These are phyloP conservation scores for Colletotrichum sidae DNA, from an alignment of 2,329 filamentous ascomycete genomes.

Conservation along the genomic window DNA sequence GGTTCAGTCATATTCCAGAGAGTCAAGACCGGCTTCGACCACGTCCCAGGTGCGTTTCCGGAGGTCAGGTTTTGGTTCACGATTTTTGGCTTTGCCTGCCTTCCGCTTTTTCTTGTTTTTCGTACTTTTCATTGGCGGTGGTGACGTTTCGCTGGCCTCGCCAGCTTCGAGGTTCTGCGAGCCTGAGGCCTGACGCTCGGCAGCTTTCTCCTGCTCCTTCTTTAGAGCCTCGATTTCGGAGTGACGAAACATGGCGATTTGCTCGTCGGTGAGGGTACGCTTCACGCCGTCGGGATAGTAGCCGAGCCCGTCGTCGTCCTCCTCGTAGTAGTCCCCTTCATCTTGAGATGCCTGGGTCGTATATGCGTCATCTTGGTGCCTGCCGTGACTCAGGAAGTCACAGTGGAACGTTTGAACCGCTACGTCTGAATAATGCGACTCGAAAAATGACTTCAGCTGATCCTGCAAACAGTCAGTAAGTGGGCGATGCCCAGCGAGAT, in stretches of 20 bases:
- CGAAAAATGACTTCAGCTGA: constrained; percentile 69
- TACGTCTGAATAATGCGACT: constrained; percentile 66
- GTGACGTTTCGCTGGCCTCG: constrained; percentile 40
- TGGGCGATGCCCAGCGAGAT: background rate
- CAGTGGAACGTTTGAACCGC: constrained; percentile 59
- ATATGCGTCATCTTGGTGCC: constrained; percentile 40
- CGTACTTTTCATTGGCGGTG: constrained; percentile 30
- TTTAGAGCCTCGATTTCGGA: constrained; percentile 81
- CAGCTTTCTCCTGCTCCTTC: constrained; percentile 52
- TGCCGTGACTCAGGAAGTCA: constrained; percentile 55
- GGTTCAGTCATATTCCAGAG: constrained; percentile 67
- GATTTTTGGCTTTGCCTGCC: constrained; percentile 50
- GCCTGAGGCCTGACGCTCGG: constrained; percentile 19
- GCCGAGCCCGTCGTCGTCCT: constrained; percentile 77
- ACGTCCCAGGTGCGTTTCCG: constrained; percentile 76
- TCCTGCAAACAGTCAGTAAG: constrained; percentile 55
- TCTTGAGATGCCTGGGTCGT: constrained; percentile 41
- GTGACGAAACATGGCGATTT: constrained; percentile 90
- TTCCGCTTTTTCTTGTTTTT: constrained; percentile 54
- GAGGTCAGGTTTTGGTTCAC: constrained; percentile 68
- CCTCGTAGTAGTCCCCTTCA: constrained; percentile 46
- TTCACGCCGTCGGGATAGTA: constrained; percentile 90
- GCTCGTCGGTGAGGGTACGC: constrained; percentile 89
- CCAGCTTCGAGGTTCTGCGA: constrained; percentile 42
- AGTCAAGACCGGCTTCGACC: constrained; percentile 70